Evolutionary conservation across 495 filamentous ascomycete genomes (phyloP).

Genomic region (Penicillium coprophilum): DNA sequence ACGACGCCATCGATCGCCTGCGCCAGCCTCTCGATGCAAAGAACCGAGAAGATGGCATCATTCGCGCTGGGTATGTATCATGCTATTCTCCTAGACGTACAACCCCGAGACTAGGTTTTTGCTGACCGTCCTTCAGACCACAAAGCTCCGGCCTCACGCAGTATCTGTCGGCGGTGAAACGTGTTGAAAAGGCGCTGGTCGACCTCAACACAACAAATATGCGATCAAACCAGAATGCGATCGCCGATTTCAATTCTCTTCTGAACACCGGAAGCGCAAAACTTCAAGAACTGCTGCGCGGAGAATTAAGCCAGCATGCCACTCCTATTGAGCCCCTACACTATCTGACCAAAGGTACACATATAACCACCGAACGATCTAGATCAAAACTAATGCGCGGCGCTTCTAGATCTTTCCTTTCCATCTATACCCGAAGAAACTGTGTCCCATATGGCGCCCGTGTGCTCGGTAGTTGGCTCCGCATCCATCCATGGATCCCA

Average conservation of each 20-base stretch:
- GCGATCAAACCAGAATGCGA: constrained; percentile 85
- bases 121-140: constrained; percentile 52
- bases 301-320: constrained; percentile 69
- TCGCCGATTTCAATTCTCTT: constrained; percentile 73
- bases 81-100: not conserved
- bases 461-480: constrained; percentile 57
- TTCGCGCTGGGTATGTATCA: constrained; percentile 67
- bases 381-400: constrained; percentile 1
- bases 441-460: constrained; percentile 54
- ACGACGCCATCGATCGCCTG: constrained; percentile 82
- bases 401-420: constrained; percentile 60
- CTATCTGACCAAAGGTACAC: constrained; percentile 82
- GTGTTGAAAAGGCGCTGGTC: constrained; percentile 74
- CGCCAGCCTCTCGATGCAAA: constrained; percentile 86
- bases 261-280: constrained; percentile 74
- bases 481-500: constrained; percentile 50
- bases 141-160: constrained; percentile 76
- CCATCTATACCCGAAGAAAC: constrained; percentile 60
- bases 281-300: constrained; percentile 78
- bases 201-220: constrained; percentile 86
- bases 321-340: constrained; percentile 83
- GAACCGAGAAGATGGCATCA: constrained; percentile 84
- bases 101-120: not conserved
- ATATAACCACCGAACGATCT: not conserved
- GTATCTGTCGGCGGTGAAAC: constrained; percentile 85